phyloP scores from a whole-genome alignment of 1,284 basidiomycete genomes.

The Malassezia globosa region DNA sequence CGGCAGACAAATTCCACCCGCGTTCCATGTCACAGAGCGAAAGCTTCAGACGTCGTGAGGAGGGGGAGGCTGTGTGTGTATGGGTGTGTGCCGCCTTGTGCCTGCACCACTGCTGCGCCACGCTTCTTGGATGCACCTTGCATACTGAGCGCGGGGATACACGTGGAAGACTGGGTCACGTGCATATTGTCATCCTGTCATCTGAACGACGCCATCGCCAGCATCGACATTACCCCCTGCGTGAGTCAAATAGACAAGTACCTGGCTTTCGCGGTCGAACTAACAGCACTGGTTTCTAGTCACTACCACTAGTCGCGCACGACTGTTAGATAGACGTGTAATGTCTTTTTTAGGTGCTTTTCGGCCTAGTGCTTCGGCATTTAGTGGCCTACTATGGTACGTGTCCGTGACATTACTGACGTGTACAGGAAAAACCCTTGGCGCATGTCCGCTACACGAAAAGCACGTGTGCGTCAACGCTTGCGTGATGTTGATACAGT shows the following conservation, averaged over 20 bases:
- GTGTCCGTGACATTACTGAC: slow-evolving; percentile 22
- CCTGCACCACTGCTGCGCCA: too few relatives aligned
- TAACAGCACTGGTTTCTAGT: too few relatives aligned
- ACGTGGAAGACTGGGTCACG: slow-evolving; percentile 11
- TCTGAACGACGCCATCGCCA: background rate
- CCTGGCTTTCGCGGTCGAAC: too few relatives aligned
- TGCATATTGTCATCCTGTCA: background rate
- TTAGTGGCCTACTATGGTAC: slow-evolving; percentile 68
- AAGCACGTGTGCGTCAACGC: slow-evolving; percentile 75
- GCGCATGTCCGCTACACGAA: slow-evolving; percentile 78
- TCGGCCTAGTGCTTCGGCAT: slow-evolving; percentile 57
- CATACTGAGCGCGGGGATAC: background rate
- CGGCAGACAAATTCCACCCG: slow-evolving; percentile 39
- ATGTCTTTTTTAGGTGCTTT: slow-evolving; percentile 52
- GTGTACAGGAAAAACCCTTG: slow-evolving; percentile 76
- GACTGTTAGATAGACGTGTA: background rate
- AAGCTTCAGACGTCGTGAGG: too few relatives aligned
- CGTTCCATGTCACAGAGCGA: slow-evolving; percentile 32
- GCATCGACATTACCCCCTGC: too few relatives aligned
- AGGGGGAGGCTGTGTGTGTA: too few relatives aligned
- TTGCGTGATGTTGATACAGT: slow-evolving; percentile 86
- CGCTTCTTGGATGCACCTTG: too few relatives aligned
- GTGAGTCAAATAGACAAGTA: too few relatives aligned
- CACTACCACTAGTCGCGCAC: background rate
- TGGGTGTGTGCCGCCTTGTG: too few relatives aligned